Conservation (phyloP, 2,329 filamentous ascomycete species). For the Polytolypa hystricis region DNA sequence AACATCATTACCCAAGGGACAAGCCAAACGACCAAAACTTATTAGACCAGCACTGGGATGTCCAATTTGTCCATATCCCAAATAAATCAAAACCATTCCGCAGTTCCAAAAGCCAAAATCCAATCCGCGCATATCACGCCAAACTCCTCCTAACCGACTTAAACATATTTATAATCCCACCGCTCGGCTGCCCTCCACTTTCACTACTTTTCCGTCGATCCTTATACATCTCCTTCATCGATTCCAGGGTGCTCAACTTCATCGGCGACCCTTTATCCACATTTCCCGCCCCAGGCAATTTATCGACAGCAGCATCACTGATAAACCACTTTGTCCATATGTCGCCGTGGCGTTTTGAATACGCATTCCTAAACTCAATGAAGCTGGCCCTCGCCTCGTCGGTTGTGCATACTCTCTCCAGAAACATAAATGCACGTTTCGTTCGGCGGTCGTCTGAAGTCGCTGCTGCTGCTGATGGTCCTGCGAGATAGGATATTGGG, state of each 20-base stretch:
- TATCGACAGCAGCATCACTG: constrained; percentile 1
- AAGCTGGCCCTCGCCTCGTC: constrained; percentile 26
- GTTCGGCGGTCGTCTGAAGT: constrained; percentile 17
- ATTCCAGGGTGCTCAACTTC: neutral
- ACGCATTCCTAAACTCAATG: constrained; percentile 18
- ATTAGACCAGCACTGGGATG: too few species aligned
- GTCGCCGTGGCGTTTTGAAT: constrained; percentile 16
- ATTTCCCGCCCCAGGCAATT: neutral
- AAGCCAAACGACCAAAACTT: too few species aligned
- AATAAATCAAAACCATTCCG: too few species aligned
- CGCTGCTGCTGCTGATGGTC: constrained; percentile 9
- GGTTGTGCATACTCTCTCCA: constrained; percentile 24
- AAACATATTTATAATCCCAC: constrained; percentile 8
- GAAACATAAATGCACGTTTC: constrained; percentile 23
- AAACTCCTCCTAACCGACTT: constrained; percentile 10
- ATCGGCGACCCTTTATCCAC: neutral
- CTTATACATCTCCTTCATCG: neutral
- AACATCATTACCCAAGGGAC: too few species aligned
- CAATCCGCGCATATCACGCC: constrained; percentile 3
- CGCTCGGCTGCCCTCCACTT: constrained; percentile 1
- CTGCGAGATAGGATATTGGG: constrained; percentile 14
- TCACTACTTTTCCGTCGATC: constrained; percentile 1
- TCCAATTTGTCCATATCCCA: too few species aligned
- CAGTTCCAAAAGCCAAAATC: too few species aligned
- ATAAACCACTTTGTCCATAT: constrained; percentile 13